Evolutionary conservation across 2,329 filamentous ascomycete species (phyloP).

Genomic region (Teratosphaeria gauchensis): DNA sequence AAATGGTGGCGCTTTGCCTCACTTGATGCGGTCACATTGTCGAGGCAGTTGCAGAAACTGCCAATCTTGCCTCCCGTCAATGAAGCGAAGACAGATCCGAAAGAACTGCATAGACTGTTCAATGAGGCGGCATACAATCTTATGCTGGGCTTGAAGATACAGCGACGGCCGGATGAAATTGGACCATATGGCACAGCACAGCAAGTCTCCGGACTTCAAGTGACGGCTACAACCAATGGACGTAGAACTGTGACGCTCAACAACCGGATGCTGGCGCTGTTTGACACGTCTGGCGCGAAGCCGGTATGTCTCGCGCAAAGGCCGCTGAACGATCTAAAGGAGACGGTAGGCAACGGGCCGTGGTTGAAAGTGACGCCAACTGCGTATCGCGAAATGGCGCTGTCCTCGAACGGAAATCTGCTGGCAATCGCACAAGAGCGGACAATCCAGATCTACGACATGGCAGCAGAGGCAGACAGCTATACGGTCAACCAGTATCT

Average conservation of each 20-base stretch:
- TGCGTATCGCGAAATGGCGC: constrained; percentile 20
- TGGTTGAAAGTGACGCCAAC: constrained; percentile 23
- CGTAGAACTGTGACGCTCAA: constrained; percentile 19
- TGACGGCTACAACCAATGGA: constrained; percentile 16
- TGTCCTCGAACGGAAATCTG: constrained; percentile 22
- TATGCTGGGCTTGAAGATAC: constrained; percentile 21
- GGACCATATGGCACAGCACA: constrained; percentile 9
- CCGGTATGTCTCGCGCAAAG: constrained; percentile 14
- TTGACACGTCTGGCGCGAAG: constrained; percentile 16
- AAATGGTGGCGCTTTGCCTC: constrained; percentile 25
- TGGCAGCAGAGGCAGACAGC: constrained; percentile 19
- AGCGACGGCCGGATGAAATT: constrained; percentile 11
- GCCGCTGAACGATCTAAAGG: constrained; percentile 23
- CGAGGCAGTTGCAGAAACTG: constrained; percentile 21
- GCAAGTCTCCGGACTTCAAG: constrained; percentile 12
- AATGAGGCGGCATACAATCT: constrained; percentile 21
- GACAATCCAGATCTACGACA: constrained; percentile 26
- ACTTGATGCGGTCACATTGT: constrained; percentile 19
- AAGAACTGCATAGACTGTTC: constrained; percentile 18
- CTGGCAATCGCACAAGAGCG: constrained; percentile 26
- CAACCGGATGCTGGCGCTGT: constrained; percentile 21
- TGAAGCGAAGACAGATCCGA: constrained; percentile 10
- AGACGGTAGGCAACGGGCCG: constrained; percentile 23
- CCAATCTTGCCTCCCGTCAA: constrained; percentile 20
- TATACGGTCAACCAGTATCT: constrained; percentile 24